phyloP scores from a whole-genome alignment of 176 grass and related monocot genomes.

The Aegilops sharonensis region DNA sequence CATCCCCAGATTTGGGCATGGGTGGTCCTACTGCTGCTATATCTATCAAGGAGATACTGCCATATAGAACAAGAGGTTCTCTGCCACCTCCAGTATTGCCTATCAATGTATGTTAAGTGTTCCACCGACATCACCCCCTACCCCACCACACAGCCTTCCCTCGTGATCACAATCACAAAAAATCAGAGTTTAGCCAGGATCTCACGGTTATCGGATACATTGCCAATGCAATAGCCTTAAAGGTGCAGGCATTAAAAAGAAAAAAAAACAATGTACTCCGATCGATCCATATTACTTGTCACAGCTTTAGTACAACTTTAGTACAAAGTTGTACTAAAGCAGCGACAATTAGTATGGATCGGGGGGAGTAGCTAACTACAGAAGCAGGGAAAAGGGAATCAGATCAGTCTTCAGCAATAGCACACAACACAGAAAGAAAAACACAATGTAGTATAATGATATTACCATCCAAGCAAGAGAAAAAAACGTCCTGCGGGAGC shows the following conservation, averaged over 20 bases:
- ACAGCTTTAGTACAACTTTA: too few relatives aligned
- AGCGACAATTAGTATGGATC: too few relatives aligned
- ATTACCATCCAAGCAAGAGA: constrained; percentile 95
- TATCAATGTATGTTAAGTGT: neutral
- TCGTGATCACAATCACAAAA: neutral
- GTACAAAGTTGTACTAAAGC: too few relatives aligned
- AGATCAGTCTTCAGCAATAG: neutral
- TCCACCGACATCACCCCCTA: neutral
- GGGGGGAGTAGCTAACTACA: neutral
- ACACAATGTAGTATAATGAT: neutral
- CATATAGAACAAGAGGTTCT: neutral
- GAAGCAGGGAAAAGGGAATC: neutral
- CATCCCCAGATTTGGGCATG: neutral
- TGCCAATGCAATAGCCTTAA: neutral
- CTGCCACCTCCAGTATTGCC: neutral
- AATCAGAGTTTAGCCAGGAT: neutral
- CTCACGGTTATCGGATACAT: neutral
- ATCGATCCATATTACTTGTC: too few relatives aligned
- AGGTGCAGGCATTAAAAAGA: constrained; percentile 8
- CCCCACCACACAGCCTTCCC: neutral
- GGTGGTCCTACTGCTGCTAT: neutral
- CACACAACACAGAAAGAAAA: neutral
- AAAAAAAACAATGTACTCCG: neutral
- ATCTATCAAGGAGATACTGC: neutral
- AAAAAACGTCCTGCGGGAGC: constrained; percentile 54